These are phyloP conservation scores for Populus hybrid DNA, from an alignment of 441 rosid genomes.

Conservation along the genomic window DNA sequence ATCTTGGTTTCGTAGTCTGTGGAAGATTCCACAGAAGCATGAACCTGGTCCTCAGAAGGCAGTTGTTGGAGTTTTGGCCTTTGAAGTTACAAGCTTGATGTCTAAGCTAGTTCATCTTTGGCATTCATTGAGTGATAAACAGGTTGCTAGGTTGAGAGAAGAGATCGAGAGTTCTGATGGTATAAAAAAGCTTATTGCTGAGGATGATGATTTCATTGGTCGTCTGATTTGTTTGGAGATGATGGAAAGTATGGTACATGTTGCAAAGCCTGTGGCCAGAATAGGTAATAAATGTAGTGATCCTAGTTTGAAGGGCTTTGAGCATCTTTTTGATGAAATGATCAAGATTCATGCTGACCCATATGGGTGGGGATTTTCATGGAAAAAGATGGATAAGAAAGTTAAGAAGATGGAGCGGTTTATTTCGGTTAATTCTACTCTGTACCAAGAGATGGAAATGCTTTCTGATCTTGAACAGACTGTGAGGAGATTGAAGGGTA, in stretches of 20 bases:
- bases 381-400: constrained; percentile 83
- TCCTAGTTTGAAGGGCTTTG: constrained; percentile 58
- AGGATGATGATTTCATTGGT: constrained; percentile 65
- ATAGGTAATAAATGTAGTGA: constrained; percentile 69
- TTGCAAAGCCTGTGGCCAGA: constrained; percentile 71
- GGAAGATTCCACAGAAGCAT: constrained; percentile 65
- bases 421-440: constrained; percentile 59
- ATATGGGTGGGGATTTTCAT: constrained; percentile 59
- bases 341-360: constrained; percentile 59
- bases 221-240: constrained; percentile 61
- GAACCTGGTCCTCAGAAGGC: constrained; percentile 49
- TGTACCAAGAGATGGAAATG: constrained; percentile 92
- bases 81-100: constrained; percentile 86
- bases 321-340: constrained; percentile 50
- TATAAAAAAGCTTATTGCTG: constrained; percentile 74
- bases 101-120: constrained; percentile 82
- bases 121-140: constrained; percentile 84
- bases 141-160: constrained; percentile 60
- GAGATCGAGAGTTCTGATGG: constrained; percentile 70
- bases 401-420: constrained; percentile 85
- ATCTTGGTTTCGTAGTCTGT: constrained; percentile 82
- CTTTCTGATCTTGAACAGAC: constrained; percentile 79
- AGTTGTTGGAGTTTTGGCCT: constrained; percentile 71
- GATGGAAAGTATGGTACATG: constrained; percentile 56
- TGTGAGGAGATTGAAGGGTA: constrained; percentile 60